A percentile compares a stretch with the other conserved stretches of the same genome.
Evolutionary conservation across 208 protist species (phyloP).

Genomic region (Acanthamoeba comandoni): DNA sequence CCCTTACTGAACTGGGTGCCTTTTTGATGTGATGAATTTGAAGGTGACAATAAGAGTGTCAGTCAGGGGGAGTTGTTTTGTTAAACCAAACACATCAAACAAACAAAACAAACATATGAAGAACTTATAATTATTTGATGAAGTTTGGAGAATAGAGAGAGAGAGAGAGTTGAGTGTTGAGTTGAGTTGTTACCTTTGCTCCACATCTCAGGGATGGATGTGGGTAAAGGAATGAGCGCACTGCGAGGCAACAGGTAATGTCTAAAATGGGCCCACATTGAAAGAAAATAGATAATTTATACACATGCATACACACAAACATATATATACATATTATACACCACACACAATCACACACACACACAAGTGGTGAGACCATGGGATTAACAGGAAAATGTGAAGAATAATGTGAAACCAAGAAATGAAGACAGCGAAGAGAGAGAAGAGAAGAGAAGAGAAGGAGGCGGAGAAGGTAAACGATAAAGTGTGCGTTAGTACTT

Average conservation of each 20-base stretch:
- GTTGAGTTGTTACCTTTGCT: conserved; percentile 18
- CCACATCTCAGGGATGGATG: conserved; percentile 42
- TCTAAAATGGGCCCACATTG: neutral
- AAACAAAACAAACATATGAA: conserved; percentile 10
- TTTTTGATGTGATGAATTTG: neutral
- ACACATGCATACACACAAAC: neutral
- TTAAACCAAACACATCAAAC: neutral
- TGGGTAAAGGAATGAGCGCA: conserved; percentile 42
- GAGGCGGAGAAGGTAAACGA: neutral
- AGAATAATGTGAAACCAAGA: neutral
- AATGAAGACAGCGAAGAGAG: neutral
- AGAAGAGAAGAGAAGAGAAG: neutral
- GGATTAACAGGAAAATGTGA: neutral
- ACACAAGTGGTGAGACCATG: neutral
- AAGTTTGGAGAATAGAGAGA: too few relatives aligned
- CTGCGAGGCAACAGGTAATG: conserved; percentile 26
- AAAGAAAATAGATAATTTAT: too few relatives aligned
- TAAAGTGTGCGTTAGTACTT: neutral
- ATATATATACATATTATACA: too few relatives aligned
- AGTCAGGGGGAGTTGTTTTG: neutral
- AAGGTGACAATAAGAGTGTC: neutral
- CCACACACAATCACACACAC: too few relatives aligned
- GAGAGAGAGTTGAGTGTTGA: too few relatives aligned
- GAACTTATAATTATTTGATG: too few relatives aligned
- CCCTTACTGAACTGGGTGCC: conserved; percentile 71